Evolutionary conservation across 1,284 basidiomycete species (phyloP), one percentile per base, ranked within the genome.

Genomic region (Rhodotorula sp.): DNA sequence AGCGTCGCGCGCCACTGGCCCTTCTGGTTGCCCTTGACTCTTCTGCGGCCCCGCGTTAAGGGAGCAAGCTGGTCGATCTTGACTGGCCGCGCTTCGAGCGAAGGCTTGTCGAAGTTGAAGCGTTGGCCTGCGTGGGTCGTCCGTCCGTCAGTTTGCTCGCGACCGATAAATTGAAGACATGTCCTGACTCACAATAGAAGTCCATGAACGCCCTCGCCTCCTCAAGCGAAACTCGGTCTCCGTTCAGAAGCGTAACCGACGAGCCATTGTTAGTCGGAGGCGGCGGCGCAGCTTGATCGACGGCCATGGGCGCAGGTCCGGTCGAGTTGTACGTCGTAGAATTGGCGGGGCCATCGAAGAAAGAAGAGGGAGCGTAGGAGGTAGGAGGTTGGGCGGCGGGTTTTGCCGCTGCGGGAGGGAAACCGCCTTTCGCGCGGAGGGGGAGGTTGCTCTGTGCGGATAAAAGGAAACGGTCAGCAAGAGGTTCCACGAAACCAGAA

Each of bases 131-230:
- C 10, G 34, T n/a, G 1, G 50, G 20, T 18, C 18, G 30, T 26
- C 18, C 5, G 18, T 22, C 16, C 40, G 40, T 44, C 13, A 44
- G 40, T 13, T 34, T 34, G 16, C 8, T 3, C 40, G 8, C 4
- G 7, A 15, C 40, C 11, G 10, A 18, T 44, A 18, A 44, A 13
- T 40, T 40, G 13, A 11, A 15, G 18, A 2, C 5, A 15, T 8
- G 8, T 24, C 15, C n/a, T n/a, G n/a, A 62, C 69, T 9, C 86
- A 80, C 93, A 96, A 79, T 97, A 97, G 78, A 90, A 98, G 75
- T 94, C 93, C 88, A 97, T 94, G 81, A 97, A 98, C 73, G 87
- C 87, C 64, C 89, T 87, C 0, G 93, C 92, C 59, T 86, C 85
- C 67, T 94, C 91, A 59, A 89, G 88, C 11, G 82, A 83, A 73